Evolutionary conservation across 164 flowering plant genomes (phyloP).

Genomic region (Annona squamosa): DNA sequence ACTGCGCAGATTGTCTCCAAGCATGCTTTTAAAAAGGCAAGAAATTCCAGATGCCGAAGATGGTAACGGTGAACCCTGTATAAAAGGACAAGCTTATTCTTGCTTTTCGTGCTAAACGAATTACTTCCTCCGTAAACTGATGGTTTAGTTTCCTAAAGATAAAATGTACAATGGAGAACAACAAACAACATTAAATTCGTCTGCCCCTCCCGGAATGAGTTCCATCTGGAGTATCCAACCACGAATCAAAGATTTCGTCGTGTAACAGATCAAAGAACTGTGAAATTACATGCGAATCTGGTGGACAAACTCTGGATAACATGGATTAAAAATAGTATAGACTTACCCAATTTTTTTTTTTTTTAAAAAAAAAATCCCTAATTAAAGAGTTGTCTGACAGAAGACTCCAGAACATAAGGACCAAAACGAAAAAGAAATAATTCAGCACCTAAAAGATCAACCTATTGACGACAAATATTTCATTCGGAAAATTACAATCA

Average conservation of each 20-base stretch:
- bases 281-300: background rate
- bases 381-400: too few species aligned
- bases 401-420: too few species aligned
- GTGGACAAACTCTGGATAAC: background rate
- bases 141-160: background rate
- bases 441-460: background rate
- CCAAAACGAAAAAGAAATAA: background rate
- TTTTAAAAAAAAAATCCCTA: too few species aligned
- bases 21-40: background rate
- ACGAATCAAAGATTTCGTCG: background rate
- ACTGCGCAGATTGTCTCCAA: background rate
- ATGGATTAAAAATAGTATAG: background rate
- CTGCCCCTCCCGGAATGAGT: background rate
- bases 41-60: background rate
- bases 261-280: background rate
- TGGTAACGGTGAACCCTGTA: background rate
- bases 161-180: background rate
- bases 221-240: background rate
- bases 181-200: background rate
- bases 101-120: background rate
- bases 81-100: background rate
- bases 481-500: background rate
- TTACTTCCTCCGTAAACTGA: background rate
- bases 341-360: too few species aligned
- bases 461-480: too few species aligned